Evolutionary conservation across 2,329 filamentous ascomycete species (phyloP).

Genomic region (Apiospora malaysiana): DNA sequence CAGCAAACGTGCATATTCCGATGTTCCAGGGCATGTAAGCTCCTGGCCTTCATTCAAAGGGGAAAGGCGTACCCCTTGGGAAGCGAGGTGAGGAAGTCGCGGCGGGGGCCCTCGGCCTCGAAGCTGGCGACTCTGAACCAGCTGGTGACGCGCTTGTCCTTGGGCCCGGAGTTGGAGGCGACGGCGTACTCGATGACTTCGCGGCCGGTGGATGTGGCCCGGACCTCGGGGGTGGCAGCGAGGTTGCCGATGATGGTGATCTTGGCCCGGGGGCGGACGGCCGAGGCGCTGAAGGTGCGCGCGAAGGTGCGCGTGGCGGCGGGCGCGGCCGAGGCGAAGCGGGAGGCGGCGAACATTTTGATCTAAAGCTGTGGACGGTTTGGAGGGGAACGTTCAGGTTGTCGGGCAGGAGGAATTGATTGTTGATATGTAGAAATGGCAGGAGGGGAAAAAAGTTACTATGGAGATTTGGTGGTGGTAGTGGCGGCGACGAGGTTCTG

Average conservation of each 20-base stretch:
- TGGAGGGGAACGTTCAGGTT: not conserved
- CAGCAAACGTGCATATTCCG: not conserved
- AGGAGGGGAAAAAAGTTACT: slow-evolving; percentile 1
- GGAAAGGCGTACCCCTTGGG: slow-evolving; percentile 78
- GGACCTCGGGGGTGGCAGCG: slow-evolving; percentile 77
- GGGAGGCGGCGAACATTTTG: slow-evolving; percentile 54
- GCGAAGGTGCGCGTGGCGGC: slow-evolving; percentile 52
- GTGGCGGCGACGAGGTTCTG: slow-evolving; percentile 11
- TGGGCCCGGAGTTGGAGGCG: slow-evolving; percentile 69
- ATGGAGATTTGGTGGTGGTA: slow-evolving; percentile 4
- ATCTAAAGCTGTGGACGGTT: not conserved
- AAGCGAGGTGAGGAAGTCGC: slow-evolving; percentile 74
- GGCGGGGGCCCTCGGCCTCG: slow-evolving; percentile 66
- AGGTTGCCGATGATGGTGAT: slow-evolving; percentile 90
- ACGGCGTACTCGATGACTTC: slow-evolving; percentile 81
- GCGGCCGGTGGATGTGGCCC: slow-evolving; percentile 70
- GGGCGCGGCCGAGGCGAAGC: slow-evolving; percentile 53
- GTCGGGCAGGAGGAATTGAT: not conserved
- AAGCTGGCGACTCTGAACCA: slow-evolving; percentile 88
- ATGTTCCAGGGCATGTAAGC: too few species aligned
- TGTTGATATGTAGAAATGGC: not conserved
- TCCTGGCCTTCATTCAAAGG: not conserved
- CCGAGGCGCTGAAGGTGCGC: slow-evolving; percentile 79
- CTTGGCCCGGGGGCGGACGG: slow-evolving; percentile 71
- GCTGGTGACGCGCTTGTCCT: slow-evolving; percentile 76